Evolutionary conservation across 768 basidiomycete genomes (phyloP).

Genomic region (Galerina sulciceps): DNA sequence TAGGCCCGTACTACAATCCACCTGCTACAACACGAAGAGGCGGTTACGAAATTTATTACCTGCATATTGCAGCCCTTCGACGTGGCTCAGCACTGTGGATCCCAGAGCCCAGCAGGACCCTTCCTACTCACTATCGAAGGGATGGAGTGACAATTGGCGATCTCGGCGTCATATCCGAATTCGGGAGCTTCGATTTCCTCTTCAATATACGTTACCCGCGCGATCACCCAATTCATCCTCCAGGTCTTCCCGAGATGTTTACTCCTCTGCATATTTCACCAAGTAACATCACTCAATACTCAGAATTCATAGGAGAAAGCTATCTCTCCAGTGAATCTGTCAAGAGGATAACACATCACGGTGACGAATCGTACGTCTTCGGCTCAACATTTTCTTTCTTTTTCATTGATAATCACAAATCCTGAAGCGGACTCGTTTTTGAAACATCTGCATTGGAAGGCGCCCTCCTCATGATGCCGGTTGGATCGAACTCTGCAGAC

Average conservation of each 20-base stretch:
- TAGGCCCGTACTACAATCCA: too few species aligned
- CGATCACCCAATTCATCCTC: conserved; percentile 16
- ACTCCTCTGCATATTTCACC: conserved; percentile 2
- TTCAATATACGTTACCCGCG: conserved; percentile 21
- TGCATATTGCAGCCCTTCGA: conserved; percentile 15
- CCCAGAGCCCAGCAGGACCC: conserved; percentile 16
- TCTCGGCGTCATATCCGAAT: conserved; percentile 19
- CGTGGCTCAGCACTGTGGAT: conserved; percentile 22
- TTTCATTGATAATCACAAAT: not conserved
- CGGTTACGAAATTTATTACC: conserved; percentile 16
- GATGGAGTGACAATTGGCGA: conserved; percentile 20
- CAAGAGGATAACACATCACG: not conserved
- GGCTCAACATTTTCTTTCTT: not conserved
- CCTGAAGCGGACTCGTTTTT: conserved; percentile 11
- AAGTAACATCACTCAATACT: conserved; percentile 5
- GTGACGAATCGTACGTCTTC: conserved; percentile 1
- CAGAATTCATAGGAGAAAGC: conserved; percentile 9
- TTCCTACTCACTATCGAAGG: conserved; percentile 14
- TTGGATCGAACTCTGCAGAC: conserved; percentile 18
- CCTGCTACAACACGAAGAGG: too few species aligned
- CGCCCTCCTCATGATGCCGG: conserved; percentile 24
- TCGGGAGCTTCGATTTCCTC: conserved; percentile 21
- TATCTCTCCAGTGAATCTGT: conserved; percentile 16
- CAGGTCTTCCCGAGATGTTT: conserved; percentile 15
- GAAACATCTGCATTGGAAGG: conserved; percentile 17